A percentile compares a stretch with the other conserved stretches of the same genome.
These are phyloP conservation scores for Cajanus cajan DNA, from an alignment of 306 rosid species.

Conservation along the genomic window DNA sequence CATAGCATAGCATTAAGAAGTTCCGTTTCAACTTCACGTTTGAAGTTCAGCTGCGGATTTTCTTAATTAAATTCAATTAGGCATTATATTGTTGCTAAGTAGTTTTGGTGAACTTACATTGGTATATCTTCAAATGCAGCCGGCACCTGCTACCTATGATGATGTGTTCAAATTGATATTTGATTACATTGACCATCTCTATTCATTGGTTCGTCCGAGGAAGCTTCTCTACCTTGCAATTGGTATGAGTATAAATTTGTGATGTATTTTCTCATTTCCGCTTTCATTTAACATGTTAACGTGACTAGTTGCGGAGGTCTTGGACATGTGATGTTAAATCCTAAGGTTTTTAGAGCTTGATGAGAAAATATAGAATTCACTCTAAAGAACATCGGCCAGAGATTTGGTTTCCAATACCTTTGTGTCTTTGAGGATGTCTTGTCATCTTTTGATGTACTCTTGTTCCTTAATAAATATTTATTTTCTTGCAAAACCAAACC, in stretches of 20 bases:
- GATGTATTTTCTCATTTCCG: not conserved
- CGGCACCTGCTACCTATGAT: constrained; percentile 66
- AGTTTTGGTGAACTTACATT: not conserved
- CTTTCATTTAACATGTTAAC: not conserved
- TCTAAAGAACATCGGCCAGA: not conserved
- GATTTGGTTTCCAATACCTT: not conserved
- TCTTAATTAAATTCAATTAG: not conserved
- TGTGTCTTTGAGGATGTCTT: not conserved
- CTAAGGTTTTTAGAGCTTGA: not conserved
- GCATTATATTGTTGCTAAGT: not conserved
- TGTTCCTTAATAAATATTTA: not conserved
- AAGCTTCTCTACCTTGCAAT: constrained; percentile 79
- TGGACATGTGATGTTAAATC: not conserved
- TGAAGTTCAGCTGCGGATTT: not conserved
- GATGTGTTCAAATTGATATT: constrained; percentile 71
- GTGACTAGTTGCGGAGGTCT: not conserved
- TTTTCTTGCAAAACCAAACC: not conserved
- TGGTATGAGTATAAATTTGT: constrained; percentile 40
- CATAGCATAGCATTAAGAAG: not conserved
- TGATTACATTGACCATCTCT: constrained; percentile 73
- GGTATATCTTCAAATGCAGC: constrained; percentile 45
- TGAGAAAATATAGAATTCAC: not conserved
- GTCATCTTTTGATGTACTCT: not conserved
- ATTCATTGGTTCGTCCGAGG: constrained; percentile 82
- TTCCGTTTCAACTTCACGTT: not conserved